Base-by-base conservation (phyloP, 2,329 filamentous ascomycete genomes). In the Neopestalotiopsis rosae region DNA sequence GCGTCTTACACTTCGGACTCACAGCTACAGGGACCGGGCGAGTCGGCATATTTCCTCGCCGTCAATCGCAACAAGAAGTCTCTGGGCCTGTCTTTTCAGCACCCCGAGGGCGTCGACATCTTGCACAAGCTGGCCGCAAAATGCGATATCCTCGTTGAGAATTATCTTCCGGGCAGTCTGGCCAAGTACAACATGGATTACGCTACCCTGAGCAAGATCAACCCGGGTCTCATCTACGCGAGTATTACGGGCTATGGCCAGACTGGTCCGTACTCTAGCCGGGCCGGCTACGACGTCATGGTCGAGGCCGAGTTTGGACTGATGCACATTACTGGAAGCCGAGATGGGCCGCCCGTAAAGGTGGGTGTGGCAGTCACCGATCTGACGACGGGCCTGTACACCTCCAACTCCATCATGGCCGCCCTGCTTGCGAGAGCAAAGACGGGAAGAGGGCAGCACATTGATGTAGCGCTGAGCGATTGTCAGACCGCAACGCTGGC, bases 21-120 rank as follows among this genome's bases (percentile, higher is more conserved):
- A 17, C 77, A 83, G 74, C 79, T 85, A 75, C 74, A 89, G 80
- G 92, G 94, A 0, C 91, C 93, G 0, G 96, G 96, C 30, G 96
- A 99, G 80, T 96, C 94, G 71, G 96, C 96, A 10, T 99, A 99
- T 79, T 99, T 97, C 76, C 85, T 99, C 34, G 90, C 92, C 65
- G 96, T 98, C 17, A 98, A 98, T 78, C 93, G 96, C 65, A 99
- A 99, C 83, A 99, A 99, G 79, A 97, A 96, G 79, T 98, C 95
- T 0, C 81, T 99, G 1, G 96, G 90, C 0, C 86, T 99, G 1
- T 98, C 95, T 0, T 99, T 99, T 77, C 93, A 96, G 74, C 90
- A 97, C 75, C 87, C 90, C 34, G 88, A 91, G 1, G 96, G 96
- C 7, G 91, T 97, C 30, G 89, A 93, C 13, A 94, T 99, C 68